phyloP scores from a whole-genome alignment of 192 early-diverging fungal species.

The Linnemannia hyalina region DNA sequence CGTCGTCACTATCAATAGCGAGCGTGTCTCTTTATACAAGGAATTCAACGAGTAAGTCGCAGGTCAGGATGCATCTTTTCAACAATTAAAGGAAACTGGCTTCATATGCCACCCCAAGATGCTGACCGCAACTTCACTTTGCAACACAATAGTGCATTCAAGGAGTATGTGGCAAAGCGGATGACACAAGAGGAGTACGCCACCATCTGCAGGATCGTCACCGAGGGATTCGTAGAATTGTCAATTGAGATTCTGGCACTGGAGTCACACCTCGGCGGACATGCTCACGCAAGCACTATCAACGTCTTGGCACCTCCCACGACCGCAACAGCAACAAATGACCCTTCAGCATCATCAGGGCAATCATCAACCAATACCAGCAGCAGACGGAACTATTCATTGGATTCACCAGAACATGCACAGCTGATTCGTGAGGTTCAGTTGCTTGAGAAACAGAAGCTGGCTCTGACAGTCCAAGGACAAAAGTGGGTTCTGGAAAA shows the following conservation, averaged over 20 bases:
- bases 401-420: conserved; percentile 53
- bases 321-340: background rate
- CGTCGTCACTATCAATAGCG: background rate
- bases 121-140: background rate
- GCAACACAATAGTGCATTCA: conserved; percentile 32
- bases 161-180: conserved; percentile 42
- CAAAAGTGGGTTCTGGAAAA: conserved; percentile 39
- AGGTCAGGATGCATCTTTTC: background rate
- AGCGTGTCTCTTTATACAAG: conserved; percentile 49
- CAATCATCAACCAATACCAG: background rate
- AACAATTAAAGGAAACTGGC: too few relatives aligned
- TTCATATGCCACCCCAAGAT: background rate
- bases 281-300: conserved; percentile 2
- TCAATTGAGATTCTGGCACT: conserved; percentile 51
- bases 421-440: conserved; percentile 49
- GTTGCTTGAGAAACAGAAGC: conserved; percentile 44
- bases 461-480: conserved; percentile 39
- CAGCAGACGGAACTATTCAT: conserved; percentile 1
- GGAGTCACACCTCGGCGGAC: conserved; percentile 50
- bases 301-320: background rate
- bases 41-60: conserved; percentile 53
- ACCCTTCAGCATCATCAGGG: background rate
- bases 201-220: conserved; percentile 52
- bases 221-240: conserved; percentile 48
- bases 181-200: conserved; percentile 52